Evolutionary conservation across 2,329 filamentous ascomycete genomes (phyloP), one percentile per base, ranked within the genome.

Genomic region (Chrysoporthe puriensis): DNA sequence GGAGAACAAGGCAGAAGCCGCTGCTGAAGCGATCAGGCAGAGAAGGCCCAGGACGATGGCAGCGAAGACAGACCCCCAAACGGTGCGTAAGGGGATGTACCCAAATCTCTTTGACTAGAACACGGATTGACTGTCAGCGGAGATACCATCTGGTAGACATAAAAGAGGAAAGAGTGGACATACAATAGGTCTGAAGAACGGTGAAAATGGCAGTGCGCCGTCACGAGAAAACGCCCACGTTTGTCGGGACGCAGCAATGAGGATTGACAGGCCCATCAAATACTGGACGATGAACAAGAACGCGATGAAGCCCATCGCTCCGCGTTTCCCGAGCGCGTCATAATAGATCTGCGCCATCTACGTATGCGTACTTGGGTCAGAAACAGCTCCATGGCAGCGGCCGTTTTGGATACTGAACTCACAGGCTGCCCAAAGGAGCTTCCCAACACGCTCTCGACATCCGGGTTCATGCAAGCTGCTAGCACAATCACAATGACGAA

Each of bases 221-320:
- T 90, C 87, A 34, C 87, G 83, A 9, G 85, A 86, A 73, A 90
- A 90, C 0, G 87, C 87, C 87, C 87, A 90, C 42, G 81, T 82
- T 76, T 90, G 87, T 6, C 88, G 82, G 6, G 85, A 87, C 4
- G 84, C 85, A 1, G 87, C 87, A 3, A 88, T 83, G 2, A 86
- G 76, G 64, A 88, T 83, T 42, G 83, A 86, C 1, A 88, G 76
- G 1, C 86, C 86, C 82, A 89, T 89, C 32, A 89, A 79, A 74
- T 87, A 90, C 73, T 89, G 87, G 2, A 88, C 85, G 61, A 88
- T 82, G 73, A 88, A 86, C 26, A 89, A 76, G 0, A 89, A 78
- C 1, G 81, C 79, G 83, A 89, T 89, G 65, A 89, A 80, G 0
- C 82, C 86, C 7, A 90, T 74, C 0, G 87, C 85, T 5, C 86